phyloP scores from a whole-genome alignment of 2,329 filamentous ascomycete genomes.

The Fusarium coffeatum region DNA sequence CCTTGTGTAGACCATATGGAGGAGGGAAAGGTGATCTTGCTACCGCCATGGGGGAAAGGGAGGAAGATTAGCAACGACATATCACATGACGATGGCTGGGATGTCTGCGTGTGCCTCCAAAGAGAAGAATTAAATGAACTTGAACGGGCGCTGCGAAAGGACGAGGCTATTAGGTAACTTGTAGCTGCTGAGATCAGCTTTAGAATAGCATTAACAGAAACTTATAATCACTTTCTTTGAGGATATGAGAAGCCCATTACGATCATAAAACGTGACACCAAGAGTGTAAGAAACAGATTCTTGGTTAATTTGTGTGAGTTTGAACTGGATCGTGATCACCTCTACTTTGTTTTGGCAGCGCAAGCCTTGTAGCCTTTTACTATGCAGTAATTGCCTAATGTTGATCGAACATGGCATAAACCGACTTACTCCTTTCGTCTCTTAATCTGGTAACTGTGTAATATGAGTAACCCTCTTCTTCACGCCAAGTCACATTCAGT shows the following conservation, averaged over 20 bases:
- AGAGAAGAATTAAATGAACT: constrained; percentile 13
- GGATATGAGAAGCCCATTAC: neutral
- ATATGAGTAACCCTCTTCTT: neutral
- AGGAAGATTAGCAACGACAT: constrained; percentile 8
- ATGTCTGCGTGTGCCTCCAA: constrained; percentile 31
- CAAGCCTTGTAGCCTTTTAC: neutral
- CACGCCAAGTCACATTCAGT: neutral
- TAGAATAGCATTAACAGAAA: neutral
- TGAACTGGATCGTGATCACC: neutral
- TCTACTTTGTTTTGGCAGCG: neutral
- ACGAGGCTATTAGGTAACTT: neutral
- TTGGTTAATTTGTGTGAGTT: neutral
- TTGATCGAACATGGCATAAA: neutral
- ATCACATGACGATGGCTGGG: neutral
- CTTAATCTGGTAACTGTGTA: neutral
- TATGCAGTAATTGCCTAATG: neutral
- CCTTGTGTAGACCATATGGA: constrained; percentile 25
- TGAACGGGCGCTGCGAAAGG: neutral
- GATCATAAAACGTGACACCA: neutral
- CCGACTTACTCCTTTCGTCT: neutral
- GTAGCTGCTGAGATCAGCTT: neutral
- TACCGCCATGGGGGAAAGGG: constrained; percentile 24
- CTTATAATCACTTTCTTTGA: neutral
- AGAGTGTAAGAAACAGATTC: neutral
- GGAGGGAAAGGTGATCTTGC: constrained; percentile 38